A percentile compares a stretch with the other conserved stretches of the same genome.
Conservation (phyloP, 2,329 filamentous ascomycete genomes). For the Arthrobotrys megalospora region DNA sequence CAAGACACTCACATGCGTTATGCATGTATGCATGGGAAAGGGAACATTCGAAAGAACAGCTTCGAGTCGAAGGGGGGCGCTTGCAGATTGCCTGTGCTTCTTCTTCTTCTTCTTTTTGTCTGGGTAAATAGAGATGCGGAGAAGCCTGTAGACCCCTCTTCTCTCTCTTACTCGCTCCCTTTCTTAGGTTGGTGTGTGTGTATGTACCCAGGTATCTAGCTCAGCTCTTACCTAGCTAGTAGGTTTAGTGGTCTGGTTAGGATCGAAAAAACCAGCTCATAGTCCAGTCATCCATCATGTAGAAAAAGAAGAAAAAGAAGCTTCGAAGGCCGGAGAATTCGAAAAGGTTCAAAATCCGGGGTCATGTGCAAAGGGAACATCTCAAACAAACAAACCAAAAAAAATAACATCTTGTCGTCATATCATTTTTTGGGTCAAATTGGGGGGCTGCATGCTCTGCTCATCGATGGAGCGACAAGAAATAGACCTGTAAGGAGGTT, state of each 20-base stretch:
- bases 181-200: not conserved
- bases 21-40: conserved; percentile 25
- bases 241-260: not conserved
- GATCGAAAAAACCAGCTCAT: conserved; percentile 10
- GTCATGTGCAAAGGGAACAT: conserved; percentile 4
- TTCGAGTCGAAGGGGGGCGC: not conserved
- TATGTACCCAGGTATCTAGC: not conserved
- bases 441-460: no score
- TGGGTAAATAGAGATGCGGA: conserved; percentile 32
- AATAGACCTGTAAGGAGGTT: not conserved
- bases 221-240: no score
- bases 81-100: no score
- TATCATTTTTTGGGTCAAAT: conserved; percentile 10
- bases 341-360: not conserved
- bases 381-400: conserved; percentile 6
- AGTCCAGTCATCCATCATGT: not conserved
- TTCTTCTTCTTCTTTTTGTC: not conserved
- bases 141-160: conserved; percentile 7
- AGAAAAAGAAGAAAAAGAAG: conserved; percentile 1
- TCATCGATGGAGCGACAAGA: not conserved
- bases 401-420: conserved; percentile 1
- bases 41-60: conserved; percentile 18
- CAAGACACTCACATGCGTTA: not conserved
- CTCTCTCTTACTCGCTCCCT: no score
- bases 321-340: conserved; percentile 11